Conservation (phyloP, 1,284 basidiomycete genomes). For the Cryptococcus sp. region DNA sequence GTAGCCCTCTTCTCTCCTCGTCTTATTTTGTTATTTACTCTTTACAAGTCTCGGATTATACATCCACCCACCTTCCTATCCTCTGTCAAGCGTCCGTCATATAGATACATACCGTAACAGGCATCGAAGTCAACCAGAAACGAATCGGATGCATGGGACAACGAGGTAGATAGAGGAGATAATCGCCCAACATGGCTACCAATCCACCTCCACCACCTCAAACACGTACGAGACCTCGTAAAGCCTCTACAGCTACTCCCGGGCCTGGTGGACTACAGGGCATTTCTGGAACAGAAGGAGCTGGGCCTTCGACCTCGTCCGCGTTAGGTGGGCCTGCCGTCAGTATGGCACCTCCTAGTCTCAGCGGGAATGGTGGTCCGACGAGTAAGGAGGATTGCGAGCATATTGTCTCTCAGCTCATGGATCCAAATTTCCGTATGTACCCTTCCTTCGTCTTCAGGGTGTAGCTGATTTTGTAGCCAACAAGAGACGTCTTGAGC, state of each 20-base stretch:
- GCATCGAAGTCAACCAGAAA: not conserved
- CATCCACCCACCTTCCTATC: not conserved
- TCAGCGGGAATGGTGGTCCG: slow-evolving; percentile 27
- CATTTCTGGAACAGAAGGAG: slow-evolving; percentile 6
- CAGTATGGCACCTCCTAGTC: slow-evolving; percentile 26
- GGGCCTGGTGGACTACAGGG: slow-evolving; percentile 4
- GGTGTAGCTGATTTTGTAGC: not conserved
- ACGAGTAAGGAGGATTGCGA: slow-evolving; percentile 41
- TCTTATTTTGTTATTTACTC: too few species aligned
- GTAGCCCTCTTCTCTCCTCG: too few species aligned
- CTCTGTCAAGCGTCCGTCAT: not conserved
- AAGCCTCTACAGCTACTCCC: slow-evolving; percentile 34
- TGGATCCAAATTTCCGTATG: slow-evolving; percentile 27
- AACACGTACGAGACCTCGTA: slow-evolving; percentile 24
- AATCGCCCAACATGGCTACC: not conserved
- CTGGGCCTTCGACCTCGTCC: slow-evolving; percentile 28
- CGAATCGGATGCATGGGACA: not conserved
- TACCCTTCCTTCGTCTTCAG: not conserved
- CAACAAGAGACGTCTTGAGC: not conserved
- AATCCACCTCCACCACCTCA: not conserved
- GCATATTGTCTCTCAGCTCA: slow-evolving; percentile 35
- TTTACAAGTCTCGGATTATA: too few species aligned
- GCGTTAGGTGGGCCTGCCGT: slow-evolving; percentile 18
- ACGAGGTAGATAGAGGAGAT: not conserved
- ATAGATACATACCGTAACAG: not conserved